A percentile compares a stretch with the other conserved stretches of the same genome.
These are phyloP conservation scores for Ophiocordyceps robertsii DNA, from an alignment of 2,329 filamentous ascomycete genomes.

Conservation along the genomic window DNA sequence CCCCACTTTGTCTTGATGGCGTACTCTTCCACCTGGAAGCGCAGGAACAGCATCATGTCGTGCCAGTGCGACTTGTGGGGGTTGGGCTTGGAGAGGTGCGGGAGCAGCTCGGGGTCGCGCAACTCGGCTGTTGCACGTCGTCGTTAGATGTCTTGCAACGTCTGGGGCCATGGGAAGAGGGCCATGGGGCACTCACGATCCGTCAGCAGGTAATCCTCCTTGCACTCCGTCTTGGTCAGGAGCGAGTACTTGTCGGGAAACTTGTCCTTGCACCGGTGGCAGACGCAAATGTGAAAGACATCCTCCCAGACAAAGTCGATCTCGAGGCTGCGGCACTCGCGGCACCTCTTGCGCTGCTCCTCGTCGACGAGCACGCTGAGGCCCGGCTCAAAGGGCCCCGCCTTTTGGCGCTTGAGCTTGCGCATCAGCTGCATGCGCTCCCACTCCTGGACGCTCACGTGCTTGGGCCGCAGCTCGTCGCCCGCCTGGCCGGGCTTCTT, in stretches of 20 bases:
- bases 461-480: constrained; percentile 54
- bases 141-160: constrained; percentile 1
- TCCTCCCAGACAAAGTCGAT: constrained; percentile 96
- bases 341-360: constrained; percentile 57
- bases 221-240: constrained; percentile 91
- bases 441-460: constrained; percentile 89
- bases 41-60: constrained; percentile 95
- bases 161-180: neutral
- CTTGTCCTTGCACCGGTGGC: constrained; percentile 77
- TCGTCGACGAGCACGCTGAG: constrained; percentile 59
- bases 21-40: constrained; percentile 89
- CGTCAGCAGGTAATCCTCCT: constrained; percentile 88
- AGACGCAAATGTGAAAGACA: constrained; percentile 62
- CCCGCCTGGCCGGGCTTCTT: constrained; percentile 22
- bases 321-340: constrained; percentile 71
- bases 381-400: constrained; percentile 79
- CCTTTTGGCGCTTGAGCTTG: constrained; percentile 57
- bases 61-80: constrained; percentile 95
- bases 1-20: constrained; percentile 89
- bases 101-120: constrained; percentile 74
- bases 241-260: constrained; percentile 86
- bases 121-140: constrained; percentile 52
- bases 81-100: constrained; percentile 79
- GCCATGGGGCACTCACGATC: constrained; percentile 49
- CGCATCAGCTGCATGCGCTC: constrained; percentile 66